Base-by-base conservation (phyloP, 805 yeast species). In the Yamadazyma akitaensis region DNA sequence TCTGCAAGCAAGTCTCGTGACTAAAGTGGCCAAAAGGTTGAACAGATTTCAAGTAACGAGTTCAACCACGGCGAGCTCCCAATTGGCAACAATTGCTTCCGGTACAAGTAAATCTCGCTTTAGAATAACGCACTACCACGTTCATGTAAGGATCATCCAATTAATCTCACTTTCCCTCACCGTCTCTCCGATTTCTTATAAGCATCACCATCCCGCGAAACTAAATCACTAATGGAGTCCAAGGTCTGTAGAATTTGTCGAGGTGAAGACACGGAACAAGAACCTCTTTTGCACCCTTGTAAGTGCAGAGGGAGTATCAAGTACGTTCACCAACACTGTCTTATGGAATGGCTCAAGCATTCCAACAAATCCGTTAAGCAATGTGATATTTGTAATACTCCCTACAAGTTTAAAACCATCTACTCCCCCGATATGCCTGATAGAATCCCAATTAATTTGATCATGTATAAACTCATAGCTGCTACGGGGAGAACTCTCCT, bases 281-380 rank as follows among this genome's bases (percentile, higher is more conserved):
- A 87, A 53, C 97, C 97, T 3, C 70, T 94, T 39, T 84, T 79
- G 53, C 91, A 87, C 63, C 99, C 99, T 2, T 94, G 99, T 67
- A 84, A 80, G 58, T 94, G 99, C 67, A 76, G 89, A 44, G 99
- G 99, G 1, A 85, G 96, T 12, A 95, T 94, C 62, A 85, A 85
- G 61, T 91, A 83, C 58, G 88, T 94, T 44, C 99, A 94, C 63
- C 96, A 92, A 63, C 95, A 85, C 46, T 94, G 99, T 51, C 67
- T 92, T 39, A 69, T 82, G 57, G 94, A 88, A 58, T 92, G 99
- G 99, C 76, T 94, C 35, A 73, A 76, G 42, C 90, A 81, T 60
- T 73, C 87, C 16, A 72, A 77, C 43, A 80, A 82, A 49, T 75
- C 76, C 30, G 73, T 83, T 11, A 63, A 64, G 47, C 73, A 78